Evolutionary conservation across 2,329 filamentous ascomycete genomes (phyloP), one percentile per base, ranked within the genome.

Genomic region (Onygenales sp.): DNA sequence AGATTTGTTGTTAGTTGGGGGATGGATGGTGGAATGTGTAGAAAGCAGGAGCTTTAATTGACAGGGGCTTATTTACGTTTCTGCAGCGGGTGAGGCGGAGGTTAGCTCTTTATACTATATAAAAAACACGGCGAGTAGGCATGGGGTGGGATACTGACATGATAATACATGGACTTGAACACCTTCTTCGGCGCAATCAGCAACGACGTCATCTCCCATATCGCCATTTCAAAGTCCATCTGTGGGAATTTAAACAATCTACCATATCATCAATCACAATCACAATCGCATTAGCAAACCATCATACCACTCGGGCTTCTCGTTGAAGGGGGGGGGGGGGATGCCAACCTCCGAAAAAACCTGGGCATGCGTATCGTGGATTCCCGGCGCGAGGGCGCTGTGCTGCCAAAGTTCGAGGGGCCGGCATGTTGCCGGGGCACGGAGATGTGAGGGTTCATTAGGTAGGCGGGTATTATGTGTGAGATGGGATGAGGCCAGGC

Each of bases 201-300:
- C 51, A 86, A 72, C 61, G 78, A 81, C 57, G 81, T 84, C 79
- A 86, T 86, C 67, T 86, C 83, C 83, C 83, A 86, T 60, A 85
- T 79, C 17, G 83, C 83, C 76, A 85, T 84, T 65, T 86, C 83
- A 65, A 86, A 86, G 72, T 86, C 83, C 83, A 86, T 86, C 61
- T 85, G 83, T 9, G 83, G 82, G 63, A 86, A 86, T 67, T 86
- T 86, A 76, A 86, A 85, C 49, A 86, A 70, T 54, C 77, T 78
- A 49, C 21, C 21, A 27, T 27, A 44, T 33, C 27, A 17, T 21
- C 11, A 14, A 47, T 17, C 13, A 46, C 27, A 11, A 5, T 34
- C n/a, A 34, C n/a, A 31, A 33, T 47, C 33, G 11, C 14, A 43
- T 46, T 5, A 49, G 44, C 37, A 5, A 21, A 31, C n/a, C 13